Percentiles rank a stretch among this genome's conserved stretches.
Conservation (phyloP, 2,329 filamentous ascomycete genomes). For the Colletotrichum sp. region DNA sequence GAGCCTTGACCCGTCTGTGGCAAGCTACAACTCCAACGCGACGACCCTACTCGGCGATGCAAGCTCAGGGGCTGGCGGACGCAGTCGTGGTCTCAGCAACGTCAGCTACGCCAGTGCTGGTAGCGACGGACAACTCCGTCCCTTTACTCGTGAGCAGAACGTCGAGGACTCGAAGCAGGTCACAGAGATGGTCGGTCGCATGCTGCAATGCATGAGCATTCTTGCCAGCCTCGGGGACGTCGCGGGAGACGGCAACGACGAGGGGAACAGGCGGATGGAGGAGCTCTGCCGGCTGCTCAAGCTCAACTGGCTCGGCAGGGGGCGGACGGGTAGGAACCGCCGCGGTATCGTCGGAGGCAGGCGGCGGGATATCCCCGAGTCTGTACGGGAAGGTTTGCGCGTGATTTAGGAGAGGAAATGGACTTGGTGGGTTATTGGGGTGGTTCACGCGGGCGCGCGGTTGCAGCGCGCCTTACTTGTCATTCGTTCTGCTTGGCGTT, state of each 20-base stretch:
- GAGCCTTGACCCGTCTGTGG: constrained; percentile 75
- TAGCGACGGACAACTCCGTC: constrained; percentile 50
- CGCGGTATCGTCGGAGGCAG: constrained; percentile 83
- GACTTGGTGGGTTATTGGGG: not conserved
- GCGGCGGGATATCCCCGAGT: constrained; percentile 42
- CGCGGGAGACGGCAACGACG: constrained; percentile 63
- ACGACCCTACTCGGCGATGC: constrained; percentile 80
- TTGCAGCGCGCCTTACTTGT: not conserved
- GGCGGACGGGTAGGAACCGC: constrained; percentile 86
- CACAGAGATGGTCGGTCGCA: constrained; percentile 91
- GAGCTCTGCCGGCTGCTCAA: constrained; percentile 87
- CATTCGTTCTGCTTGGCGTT: not conserved
- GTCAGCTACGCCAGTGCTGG: constrained; percentile 69
- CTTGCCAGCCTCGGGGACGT: constrained; percentile 68
- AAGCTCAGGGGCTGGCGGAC: constrained; percentile 56
- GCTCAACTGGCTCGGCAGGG: constrained; percentile 94
- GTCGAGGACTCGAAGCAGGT: constrained; percentile 77
- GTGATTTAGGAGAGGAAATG: constrained; percentile 31
- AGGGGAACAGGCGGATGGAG: constrained; percentile 79
- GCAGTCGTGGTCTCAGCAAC: constrained; percentile 86
- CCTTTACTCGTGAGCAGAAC: constrained; percentile 64
- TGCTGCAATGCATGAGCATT: constrained; percentile 96
- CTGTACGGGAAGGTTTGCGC: constrained; percentile 39
- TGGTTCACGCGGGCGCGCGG: not conserved
- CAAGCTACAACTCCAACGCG: constrained; percentile 79